These are phyloP conservation scores for Chalciporus piperatus DNA, from an alignment of 768 basidiomycete genomes.

Conservation along the genomic window DNA sequence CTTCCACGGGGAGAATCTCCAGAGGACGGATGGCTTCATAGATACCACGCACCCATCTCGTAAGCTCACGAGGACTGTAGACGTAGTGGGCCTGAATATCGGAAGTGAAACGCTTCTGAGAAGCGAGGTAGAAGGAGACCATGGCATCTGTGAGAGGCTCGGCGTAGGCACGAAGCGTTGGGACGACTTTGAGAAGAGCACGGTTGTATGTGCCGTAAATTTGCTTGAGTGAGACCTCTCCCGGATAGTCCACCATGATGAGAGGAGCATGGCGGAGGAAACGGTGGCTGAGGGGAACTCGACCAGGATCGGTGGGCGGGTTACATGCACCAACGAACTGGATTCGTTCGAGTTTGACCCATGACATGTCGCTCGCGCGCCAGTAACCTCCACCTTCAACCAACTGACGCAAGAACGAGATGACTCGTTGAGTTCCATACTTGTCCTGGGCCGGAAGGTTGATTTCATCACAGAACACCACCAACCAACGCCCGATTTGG, in stretches of 20 bases:
- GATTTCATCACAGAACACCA: conserved; percentile 99
- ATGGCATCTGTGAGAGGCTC: conserved; percentile 96
- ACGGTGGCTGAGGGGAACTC: conserved; percentile 95
- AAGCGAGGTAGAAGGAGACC: conserved; percentile 93
- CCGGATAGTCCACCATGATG: conserved; percentile 99
- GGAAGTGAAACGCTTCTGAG: conserved; percentile 92
- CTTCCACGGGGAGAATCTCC: conserved; percentile 91
- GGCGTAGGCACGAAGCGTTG: conserved; percentile 87
- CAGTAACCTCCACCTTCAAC: conserved; percentile 95
- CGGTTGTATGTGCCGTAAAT: conserved; percentile 99
- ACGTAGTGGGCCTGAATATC: conserved; percentile 99
- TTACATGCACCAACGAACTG: conserved; percentile 99
- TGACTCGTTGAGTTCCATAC: conserved; percentile 97
- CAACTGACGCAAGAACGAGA: conserved; percentile 96
- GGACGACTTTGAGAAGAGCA: conserved; percentile 92
- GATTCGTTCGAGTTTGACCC: conserved; percentile 98
- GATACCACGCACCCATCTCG: conserved; percentile 95
- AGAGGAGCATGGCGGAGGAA: conserved; percentile 97
- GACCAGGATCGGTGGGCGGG: conserved; percentile 97
- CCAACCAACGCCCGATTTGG: conserved; percentile 96
- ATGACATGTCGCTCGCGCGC: conserved; percentile 90
- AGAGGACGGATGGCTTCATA: conserved; percentile 95
- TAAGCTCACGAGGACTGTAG: conserved; percentile 98
- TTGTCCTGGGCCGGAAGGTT: conserved; percentile 96
- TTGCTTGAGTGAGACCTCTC: conserved; percentile 93